Conservation (phyloP, 768 basidiomycete genomes). For the Calocybe cyanea region DNA sequence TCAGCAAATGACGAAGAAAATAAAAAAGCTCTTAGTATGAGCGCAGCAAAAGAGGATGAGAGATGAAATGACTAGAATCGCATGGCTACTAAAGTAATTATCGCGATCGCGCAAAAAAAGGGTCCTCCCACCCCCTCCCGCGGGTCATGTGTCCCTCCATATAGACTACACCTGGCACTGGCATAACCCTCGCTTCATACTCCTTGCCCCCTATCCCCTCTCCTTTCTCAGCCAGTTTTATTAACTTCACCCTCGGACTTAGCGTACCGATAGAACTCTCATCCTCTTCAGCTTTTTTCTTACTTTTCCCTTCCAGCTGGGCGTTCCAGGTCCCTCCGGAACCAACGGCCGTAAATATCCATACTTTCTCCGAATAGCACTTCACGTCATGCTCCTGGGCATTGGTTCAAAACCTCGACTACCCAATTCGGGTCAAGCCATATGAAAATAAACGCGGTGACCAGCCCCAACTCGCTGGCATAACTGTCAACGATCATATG, state of each 20-base stretch:
- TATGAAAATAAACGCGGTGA: conserved; percentile 2
- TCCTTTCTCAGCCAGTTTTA: background rate
- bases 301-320: background rate
- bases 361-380: conserved; percentile 9
- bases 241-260: conserved; percentile 2
- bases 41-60: too few species aligned
- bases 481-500: background rate
- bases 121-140: too few species aligned
- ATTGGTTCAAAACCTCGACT: background rate
- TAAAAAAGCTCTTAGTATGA: too few species aligned
- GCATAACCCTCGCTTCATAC: too few species aligned
- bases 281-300: too few species aligned
- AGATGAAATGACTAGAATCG: too few species aligned
- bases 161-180: too few species aligned
- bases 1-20: too few species aligned
- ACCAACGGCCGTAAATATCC: background rate
- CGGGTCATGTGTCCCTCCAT: too few species aligned
- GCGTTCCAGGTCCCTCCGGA: background rate
- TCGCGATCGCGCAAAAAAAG: too few species aligned
- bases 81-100: too few species aligned
- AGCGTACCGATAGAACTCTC: background rate
- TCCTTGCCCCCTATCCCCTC: too few species aligned
- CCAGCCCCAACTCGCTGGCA: background rate
- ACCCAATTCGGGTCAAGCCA: conserved; percentile 1
- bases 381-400: conserved; percentile 9